These are phyloP conservation scores for Leccinum sublutescens DNA, from an alignment of 768 basidiomycete species.

Conservation along the genomic window DNA sequence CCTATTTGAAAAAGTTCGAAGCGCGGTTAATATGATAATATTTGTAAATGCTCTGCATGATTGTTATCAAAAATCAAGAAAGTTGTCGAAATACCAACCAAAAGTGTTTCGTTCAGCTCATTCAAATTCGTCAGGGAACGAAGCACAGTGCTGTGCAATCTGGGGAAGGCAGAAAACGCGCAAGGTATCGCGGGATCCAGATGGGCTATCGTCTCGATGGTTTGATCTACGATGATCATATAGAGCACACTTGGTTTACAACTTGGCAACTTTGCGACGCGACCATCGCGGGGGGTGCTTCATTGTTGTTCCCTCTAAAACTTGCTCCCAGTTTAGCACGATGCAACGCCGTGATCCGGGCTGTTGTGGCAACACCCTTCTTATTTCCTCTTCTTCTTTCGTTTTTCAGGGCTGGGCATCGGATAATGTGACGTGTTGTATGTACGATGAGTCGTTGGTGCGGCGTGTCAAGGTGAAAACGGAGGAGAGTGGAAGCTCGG, in stretches of 20 bases:
- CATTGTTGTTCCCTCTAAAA: neutral
- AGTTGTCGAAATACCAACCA: too few species aligned
- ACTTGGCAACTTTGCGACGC: neutral
- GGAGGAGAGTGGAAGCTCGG: neutral
- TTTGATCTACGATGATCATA: constrained; percentile 22
- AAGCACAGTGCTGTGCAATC: neutral
- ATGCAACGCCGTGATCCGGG: neutral
- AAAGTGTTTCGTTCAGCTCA: too few species aligned
- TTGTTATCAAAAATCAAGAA: too few species aligned
- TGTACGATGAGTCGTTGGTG: neutral
- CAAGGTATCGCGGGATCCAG: neutral
- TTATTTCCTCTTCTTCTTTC: neutral
- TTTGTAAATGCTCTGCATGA: too few species aligned
- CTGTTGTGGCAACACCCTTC: neutral
- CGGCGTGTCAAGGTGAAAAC: neutral
- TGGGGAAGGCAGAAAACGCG: neutral
- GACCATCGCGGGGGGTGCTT: neutral
- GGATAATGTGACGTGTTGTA: neutral
- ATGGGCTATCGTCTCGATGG: constrained; percentile 5
- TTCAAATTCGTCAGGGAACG: neutral
- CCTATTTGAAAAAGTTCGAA: too few species aligned
- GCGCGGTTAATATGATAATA: too few species aligned
- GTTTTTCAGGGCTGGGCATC: neutral
- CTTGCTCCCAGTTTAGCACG: neutral
- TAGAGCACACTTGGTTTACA: neutral